Conservation (phyloP, 2,329 filamentous ascomycete genomes). For the Aureobasidium sp. region DNA sequence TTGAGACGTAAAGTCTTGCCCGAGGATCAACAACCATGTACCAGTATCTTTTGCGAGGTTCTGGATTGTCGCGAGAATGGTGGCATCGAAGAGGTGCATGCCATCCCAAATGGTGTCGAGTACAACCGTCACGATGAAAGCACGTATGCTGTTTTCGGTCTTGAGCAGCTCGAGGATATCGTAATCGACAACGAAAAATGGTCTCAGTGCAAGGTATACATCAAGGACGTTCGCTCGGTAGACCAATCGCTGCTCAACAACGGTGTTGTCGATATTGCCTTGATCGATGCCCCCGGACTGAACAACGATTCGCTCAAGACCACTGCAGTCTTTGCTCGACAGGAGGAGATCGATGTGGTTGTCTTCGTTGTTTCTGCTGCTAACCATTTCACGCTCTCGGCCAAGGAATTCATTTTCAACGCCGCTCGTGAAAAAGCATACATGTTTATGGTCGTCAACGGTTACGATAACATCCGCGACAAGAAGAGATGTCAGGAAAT, state of each 20-base stretch:
- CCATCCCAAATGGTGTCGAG: slow-evolving; percentile 68
- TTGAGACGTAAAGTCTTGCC: slow-evolving; percentile 85
- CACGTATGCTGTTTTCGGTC: slow-evolving; percentile 78
- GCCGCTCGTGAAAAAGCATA: slow-evolving; percentile 96
- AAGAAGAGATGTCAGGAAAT: slow-evolving; percentile 85
- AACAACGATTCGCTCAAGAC: slow-evolving; percentile 97
- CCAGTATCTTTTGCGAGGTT: slow-evolving; percentile 96
- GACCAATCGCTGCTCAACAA: slow-evolving; percentile 95
- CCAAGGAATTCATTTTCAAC: slow-evolving; percentile 95
- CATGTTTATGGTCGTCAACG: slow-evolving; percentile 98
- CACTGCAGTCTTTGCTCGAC: slow-evolving; percentile 89
- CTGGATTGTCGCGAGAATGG: slow-evolving; percentile 85
- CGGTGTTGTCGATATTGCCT: slow-evolving; percentile 91
- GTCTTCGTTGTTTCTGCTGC: slow-evolving; percentile 97
- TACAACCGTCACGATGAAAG: slow-evolving; percentile 90
- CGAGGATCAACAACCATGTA: slow-evolving; percentile 96
- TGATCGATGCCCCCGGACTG: slow-evolving; percentile 92
- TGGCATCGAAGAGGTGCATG: slow-evolving; percentile 89
- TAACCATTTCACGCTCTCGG: slow-evolving; percentile 94
- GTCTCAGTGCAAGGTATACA: slow-evolving; percentile 92
- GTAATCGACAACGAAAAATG: slow-evolving; percentile 84
- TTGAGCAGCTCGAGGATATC: slow-evolving; percentile 76
- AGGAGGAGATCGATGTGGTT: slow-evolving; percentile 98
- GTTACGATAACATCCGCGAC: slow-evolving; percentile 88
- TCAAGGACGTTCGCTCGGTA: slow-evolving; percentile 79